A percentile compares a stretch with the other conserved stretches of the same genome.
Conservation (phyloP, 139 green algal genomes). For the Deuterostichococcus epilithicus region DNA sequence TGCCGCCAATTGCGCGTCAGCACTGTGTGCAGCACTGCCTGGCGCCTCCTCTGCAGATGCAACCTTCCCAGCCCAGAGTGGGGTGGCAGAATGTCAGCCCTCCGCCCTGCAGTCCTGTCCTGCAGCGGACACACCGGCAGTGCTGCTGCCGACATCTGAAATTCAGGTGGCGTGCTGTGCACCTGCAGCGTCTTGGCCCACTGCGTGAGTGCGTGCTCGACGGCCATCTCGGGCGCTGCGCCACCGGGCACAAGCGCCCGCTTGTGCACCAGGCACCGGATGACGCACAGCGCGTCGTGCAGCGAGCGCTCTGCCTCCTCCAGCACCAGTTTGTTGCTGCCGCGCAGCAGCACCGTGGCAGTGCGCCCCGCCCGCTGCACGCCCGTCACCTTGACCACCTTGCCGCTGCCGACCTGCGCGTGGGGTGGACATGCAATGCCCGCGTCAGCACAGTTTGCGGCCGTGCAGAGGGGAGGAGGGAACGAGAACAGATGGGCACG, state of each 20-base stretch:
- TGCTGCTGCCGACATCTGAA: no score
- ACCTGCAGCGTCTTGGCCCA: slow-evolving; percentile 88
- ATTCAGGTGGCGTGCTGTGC: no score
- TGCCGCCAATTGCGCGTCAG: not conserved
- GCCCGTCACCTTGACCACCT: slow-evolving; percentile 90
- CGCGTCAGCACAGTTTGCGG: no score
- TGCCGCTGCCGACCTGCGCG: slow-evolving; percentile 67
- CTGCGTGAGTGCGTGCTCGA: slow-evolving; percentile 71
- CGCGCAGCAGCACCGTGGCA: slow-evolving; percentile 86
- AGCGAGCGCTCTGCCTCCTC: slow-evolving; percentile 88
- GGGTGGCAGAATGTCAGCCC: no score
- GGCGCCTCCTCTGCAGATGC: not conserved
- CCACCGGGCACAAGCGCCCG: slow-evolving; percentile 89
- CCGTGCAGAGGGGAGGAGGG: no score
- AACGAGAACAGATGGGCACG: no score
- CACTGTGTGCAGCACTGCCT: not conserved
- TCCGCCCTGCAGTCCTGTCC: not conserved
- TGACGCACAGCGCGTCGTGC: slow-evolving; percentile 90
- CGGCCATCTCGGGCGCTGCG: slow-evolving; percentile 88
- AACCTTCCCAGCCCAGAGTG: no score
- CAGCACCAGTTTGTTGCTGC: slow-evolving; percentile 93
- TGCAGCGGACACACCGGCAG: no score
- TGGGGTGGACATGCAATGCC: no score
- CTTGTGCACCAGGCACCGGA: slow-evolving; percentile 95
- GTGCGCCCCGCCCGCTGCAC: slow-evolving; percentile 87